A percentile compares a stretch with the other conserved stretches of the same genome.
phyloP scores from a whole-genome alignment of 805 yeast genomes.

The Limtongozyma cylindracea region DNA sequence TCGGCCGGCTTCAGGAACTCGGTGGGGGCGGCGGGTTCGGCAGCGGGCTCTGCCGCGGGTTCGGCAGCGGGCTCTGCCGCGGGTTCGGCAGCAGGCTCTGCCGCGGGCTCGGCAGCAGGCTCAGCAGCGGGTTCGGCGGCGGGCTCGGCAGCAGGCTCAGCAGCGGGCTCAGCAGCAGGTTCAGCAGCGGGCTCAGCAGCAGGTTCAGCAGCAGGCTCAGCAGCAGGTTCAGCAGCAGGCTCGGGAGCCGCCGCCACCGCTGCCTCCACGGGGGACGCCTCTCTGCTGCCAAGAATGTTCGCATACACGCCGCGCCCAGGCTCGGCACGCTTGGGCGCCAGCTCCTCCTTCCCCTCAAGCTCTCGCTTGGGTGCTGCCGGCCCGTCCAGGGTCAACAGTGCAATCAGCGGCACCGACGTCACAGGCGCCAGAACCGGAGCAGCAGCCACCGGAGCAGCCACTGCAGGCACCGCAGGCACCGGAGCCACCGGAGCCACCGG shows the following conservation, averaged over 20 bases:
- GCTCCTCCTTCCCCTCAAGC: too few species aligned
- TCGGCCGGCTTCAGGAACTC: constrained; percentile 1
- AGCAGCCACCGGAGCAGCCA: constrained; percentile 1
- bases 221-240: too few species aligned
- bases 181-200: too few species aligned
- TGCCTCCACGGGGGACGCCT: constrained; percentile 1
- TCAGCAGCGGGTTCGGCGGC: constrained; percentile 1
- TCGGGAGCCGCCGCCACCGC: not conserved
- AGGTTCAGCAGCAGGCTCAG: too few species aligned
- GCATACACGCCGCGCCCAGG: too few species aligned
- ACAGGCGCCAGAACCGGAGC: constrained; percentile 1
- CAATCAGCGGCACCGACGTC: constrained; percentile 1
- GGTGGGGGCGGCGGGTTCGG: constrained; percentile 2
- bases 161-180: too few species aligned
- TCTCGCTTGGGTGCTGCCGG: too few species aligned
- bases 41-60: not conserved
- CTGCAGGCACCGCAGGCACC: constrained; percentile 1
- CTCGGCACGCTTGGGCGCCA: too few species aligned
- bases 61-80: constrained; percentile 1
- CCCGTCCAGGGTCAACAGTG: not conserved
- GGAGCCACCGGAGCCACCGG: not conserved
- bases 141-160: too few species aligned
- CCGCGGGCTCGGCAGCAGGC: not conserved
- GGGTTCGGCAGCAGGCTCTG: not conserved
- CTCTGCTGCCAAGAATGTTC: too few species aligned